phyloP scores from a whole-genome alignment of 495 filamentous ascomycete species.

The Ramalina intermedia region DNA sequence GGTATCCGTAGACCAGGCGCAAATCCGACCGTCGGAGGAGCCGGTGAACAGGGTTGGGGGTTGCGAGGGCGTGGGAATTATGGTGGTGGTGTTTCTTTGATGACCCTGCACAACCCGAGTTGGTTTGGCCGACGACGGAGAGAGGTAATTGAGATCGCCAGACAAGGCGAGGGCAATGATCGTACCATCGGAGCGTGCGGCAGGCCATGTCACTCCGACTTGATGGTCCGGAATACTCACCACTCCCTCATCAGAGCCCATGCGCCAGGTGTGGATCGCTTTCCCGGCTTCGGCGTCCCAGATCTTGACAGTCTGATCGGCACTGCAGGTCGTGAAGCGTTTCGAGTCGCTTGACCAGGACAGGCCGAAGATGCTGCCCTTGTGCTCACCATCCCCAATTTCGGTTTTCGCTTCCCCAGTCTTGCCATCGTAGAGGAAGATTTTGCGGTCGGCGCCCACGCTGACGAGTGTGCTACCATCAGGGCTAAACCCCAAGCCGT shows the following conservation, averaged over 20 bases:
- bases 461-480: conserved; percentile 74
- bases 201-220: conserved; percentile 86
- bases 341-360: conserved; percentile 86
- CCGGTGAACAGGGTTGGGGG: conserved; percentile 62
- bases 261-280: conserved; percentile 63
- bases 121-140: conserved; percentile 51
- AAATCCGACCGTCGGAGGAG: conserved; percentile 77
- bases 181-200: conserved; percentile 65
- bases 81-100: conserved; percentile 72
- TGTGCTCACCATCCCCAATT: conserved; percentile 73
- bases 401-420: conserved; percentile 67
- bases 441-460: conserved; percentile 75
- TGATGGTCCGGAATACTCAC: conserved; percentile 74
- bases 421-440: conserved; percentile 91
- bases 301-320: conserved; percentile 79
- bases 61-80: conserved; percentile 27
- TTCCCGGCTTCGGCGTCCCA: conserved; percentile 79
- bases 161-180: conserved; percentile 79
- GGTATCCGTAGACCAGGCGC: conserved; percentile 59
- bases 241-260: conserved; percentile 60
- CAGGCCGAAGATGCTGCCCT: conserved; percentile 81
- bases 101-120: conserved; percentile 72
- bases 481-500: conserved; percentile 79
- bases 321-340: conserved; percentile 78
- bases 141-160: conserved; percentile 83